These are phyloP conservation scores for Albizia julibrissin DNA, from an alignment of 306 rosid genomes.

Conservation along the genomic window DNA sequence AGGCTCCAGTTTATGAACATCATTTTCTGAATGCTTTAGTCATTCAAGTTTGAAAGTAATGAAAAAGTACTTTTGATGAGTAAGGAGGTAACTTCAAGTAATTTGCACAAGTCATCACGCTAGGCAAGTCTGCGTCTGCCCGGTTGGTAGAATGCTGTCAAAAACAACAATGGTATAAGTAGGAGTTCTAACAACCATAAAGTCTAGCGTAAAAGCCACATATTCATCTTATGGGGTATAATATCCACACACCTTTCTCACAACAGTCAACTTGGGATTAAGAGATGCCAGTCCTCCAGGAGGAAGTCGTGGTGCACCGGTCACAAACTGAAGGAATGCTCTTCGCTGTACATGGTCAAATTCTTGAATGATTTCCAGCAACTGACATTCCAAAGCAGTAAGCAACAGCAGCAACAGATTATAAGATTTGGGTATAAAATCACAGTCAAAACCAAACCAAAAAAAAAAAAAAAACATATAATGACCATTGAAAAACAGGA, in stretches of 20 bases:
- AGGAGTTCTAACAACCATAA: constrained; percentile 19
- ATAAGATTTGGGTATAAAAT: constrained; percentile 11
- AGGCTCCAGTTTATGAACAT: neutral
- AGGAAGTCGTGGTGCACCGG: constrained; percentile 96
- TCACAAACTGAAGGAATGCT: constrained; percentile 96
- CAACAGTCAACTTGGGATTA: constrained; percentile 91
- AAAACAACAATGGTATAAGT: constrained; percentile 15
- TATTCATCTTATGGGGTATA: neutral
- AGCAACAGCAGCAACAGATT: constrained; percentile 13
- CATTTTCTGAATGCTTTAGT: neutral
- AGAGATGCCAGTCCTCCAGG: constrained; percentile 97
- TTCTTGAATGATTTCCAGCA: constrained; percentile 82
- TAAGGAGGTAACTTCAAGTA: constrained; percentile 96
- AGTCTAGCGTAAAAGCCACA: neutral
- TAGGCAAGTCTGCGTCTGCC: constrained; percentile 83
- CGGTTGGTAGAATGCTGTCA: constrained; percentile 73
- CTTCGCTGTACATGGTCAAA: constrained; percentile 66
- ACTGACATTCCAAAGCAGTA: constrained; percentile 45
- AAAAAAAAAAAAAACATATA: neutral
- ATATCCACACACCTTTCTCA: constrained; percentile 66
- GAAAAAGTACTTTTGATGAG: constrained; percentile 70
- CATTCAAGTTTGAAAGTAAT: constrained; percentile 14
- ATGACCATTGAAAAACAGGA: constrained; percentile 4
- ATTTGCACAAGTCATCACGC: constrained; percentile 99
- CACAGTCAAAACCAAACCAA: neutral